phyloP scores from a whole-genome alignment of 2,329 filamentous ascomycete species.

The Trichoderma gracile region DNA sequence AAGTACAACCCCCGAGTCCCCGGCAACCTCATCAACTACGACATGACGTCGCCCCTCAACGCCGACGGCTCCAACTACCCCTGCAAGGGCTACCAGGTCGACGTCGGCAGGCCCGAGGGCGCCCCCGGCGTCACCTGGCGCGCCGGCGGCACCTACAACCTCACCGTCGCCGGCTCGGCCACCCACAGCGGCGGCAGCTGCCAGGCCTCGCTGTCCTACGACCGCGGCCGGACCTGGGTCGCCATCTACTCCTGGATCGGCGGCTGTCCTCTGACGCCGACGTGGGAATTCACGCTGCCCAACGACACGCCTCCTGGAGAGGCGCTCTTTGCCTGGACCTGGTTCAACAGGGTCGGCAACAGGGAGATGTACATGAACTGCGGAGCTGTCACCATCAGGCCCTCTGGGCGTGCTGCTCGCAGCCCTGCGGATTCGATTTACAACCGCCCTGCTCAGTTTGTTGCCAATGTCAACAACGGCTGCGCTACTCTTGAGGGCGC shows the following conservation, averaged over 20 bases:
- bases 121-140: slow-evolving; percentile 59
- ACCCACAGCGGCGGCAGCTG: slow-evolving; percentile 71
- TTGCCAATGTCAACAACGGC: slow-evolving; percentile 60
- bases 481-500: slow-evolving; percentile 56
- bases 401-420: slow-evolving; percentile 37
- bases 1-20: slow-evolving; percentile 53
- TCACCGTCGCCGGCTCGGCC: slow-evolving; percentile 64
- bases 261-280: slow-evolving; percentile 52
- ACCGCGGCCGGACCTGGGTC: slow-evolving; percentile 67
- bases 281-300: slow-evolving; percentile 67
- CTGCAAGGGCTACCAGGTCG: slow-evolving; percentile 64
- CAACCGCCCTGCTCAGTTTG: slow-evolving; percentile 63
- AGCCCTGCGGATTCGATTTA: slow-evolving; percentile 45
- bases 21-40: slow-evolving; percentile 58
- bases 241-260: slow-evolving; percentile 63
- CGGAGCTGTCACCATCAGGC: slow-evolving; percentile 64
- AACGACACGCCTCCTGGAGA: slow-evolving; percentile 59
- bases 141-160: slow-evolving; percentile 61
- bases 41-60: slow-evolving; percentile 65
- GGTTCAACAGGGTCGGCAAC: slow-evolving; percentile 75
- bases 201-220: slow-evolving; percentile 72
- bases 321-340: slow-evolving; percentile 72
- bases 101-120: slow-evolving; percentile 50
- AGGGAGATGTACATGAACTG: slow-evolving; percentile 87
- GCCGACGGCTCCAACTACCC: slow-evolving; percentile 64